Evolutionary conservation across 2,329 filamentous ascomycete species (phyloP), one percentile per base, ranked within the genome.

Genomic region (Diplodia seriata): DNA sequence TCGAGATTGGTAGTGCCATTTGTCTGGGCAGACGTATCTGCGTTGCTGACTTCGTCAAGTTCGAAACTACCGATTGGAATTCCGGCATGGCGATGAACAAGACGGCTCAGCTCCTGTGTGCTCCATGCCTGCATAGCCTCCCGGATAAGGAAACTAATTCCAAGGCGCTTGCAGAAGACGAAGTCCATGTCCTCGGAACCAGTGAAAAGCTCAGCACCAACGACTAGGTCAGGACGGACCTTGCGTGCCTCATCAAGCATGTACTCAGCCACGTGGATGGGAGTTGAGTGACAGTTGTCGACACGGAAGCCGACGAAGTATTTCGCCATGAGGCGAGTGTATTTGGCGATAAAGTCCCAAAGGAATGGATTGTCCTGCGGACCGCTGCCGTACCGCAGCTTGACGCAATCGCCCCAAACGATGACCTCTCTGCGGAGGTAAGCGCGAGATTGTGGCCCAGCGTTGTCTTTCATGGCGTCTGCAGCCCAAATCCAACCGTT

Each of bases 401-500:
- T 99, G 70, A 98, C 95, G 77, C 96, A 99, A 77, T 99, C 95
- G 15, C 94, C 94, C 95, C 95, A 99, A 36, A 97, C 91, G 72
- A 99, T 98, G 69, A 99, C 93, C 79, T 99, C 93, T 72, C 95
- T 88, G 64, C 93, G 88, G n/a, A 99, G 86, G 75, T 99, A 99
- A n/a, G 94, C 93, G 67, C 90, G 89, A 9, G 94, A 97, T 56
- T 91, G 85, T 0, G 93, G 91, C 0, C 96, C 96, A 36, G 95
- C 95, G 75, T 98, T 95, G 81, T 99, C 95, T 53, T 92, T 86
- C 79, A 98, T 86, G 1, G 95, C 94, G 80, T 98, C 96, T 6
- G 94, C 94, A 68, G 92, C 94, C 95, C 95, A 99, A 9, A 99
- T 94, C 95, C 95, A 99, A 53, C 95, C 95, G 76, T 99, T 99